Evolutionary conservation across 345 rosid species (phyloP), one percentile per base, ranked within the genome.

Genomic region (Boechera retrofracta): DNA sequence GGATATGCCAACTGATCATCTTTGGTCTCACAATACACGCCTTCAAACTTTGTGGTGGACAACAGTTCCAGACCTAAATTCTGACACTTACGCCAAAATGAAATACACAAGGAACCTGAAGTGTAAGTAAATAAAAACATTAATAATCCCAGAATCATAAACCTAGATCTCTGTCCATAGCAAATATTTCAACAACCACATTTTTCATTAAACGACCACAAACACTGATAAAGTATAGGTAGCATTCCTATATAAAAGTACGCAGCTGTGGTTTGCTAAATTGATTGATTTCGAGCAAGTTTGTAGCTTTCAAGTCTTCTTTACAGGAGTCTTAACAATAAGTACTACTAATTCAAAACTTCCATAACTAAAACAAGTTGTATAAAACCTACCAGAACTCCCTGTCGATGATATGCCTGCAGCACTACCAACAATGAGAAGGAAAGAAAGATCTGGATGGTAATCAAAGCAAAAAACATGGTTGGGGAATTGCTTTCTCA

Each of bases 381-480:
- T 41, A 84, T 39, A 45, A 74, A 76, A 51, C 74, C 54, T 92
- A 92, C 97, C 99, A 69, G 89, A 71, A 82, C 77, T 86, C 59
- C 73, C 85, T 6, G 78, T 47, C 35, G 82, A 63, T 49, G 91
- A 78, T 76, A 58, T 70, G 76, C 82, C 67, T 39, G 52, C 78
- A 82, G 86, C 71, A 82, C 82, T 71, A 72, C 93, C 86, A 81
- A 91, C 86, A 78, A 82, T 72, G 67, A 83, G 81, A 67, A 92
- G 88, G 81, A 89, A 83, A 80, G 86, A 87, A 74, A 75, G 83
- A 54, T 86, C 82, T 8, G 85, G 88, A 80, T 77, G 80, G 87
- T 88, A 90, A 82, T 89, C 92, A 60, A 83, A 81, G 85, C 98
- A 95, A 81, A 85, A 82, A 82, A 85, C 85, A 72, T 86, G 81